Evolutionary conservation across 1,139 yeast species (phyloP).

Genomic region (Geotrichum citri-aurantii): DNA sequence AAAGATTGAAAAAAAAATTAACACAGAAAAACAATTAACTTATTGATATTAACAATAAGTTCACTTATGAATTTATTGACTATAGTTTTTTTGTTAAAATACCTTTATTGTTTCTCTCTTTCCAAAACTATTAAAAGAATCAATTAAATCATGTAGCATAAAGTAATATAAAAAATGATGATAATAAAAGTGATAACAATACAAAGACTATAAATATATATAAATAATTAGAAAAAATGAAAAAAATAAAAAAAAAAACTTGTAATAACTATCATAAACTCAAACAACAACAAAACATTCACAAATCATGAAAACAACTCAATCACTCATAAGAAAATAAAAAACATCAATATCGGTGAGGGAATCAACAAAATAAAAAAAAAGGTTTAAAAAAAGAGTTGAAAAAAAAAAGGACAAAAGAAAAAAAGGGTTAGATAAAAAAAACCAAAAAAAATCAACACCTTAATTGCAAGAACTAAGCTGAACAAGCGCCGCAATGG

Average conservation of each 20-base stretch:
- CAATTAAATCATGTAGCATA: not conserved
- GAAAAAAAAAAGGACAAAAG: not conserved
- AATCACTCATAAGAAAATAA: not conserved
- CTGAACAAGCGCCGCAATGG: conserved; percentile 19
- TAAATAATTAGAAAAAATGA: not conserved
- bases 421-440: not conserved
- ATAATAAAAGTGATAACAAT: not conserved
- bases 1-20: no score
- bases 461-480: conserved; percentile 10
- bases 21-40: no score
- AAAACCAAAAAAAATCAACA: not conserved
- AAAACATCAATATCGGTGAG: not conserved
- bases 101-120: no score
- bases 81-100: no score
- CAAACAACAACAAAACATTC: no score
- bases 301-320: not conserved
- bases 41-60: no score
- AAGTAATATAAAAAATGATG: not conserved
- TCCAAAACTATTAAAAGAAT: no score
- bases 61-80: no score
- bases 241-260: not conserved
- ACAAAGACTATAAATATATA: not conserved
- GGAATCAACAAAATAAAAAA: not conserved
- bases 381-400: not conserved
- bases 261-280: no score